Base-by-base conservation (phyloP, 2,329 filamentous ascomycete species). In the Dactylellina cionopaga region DNA sequence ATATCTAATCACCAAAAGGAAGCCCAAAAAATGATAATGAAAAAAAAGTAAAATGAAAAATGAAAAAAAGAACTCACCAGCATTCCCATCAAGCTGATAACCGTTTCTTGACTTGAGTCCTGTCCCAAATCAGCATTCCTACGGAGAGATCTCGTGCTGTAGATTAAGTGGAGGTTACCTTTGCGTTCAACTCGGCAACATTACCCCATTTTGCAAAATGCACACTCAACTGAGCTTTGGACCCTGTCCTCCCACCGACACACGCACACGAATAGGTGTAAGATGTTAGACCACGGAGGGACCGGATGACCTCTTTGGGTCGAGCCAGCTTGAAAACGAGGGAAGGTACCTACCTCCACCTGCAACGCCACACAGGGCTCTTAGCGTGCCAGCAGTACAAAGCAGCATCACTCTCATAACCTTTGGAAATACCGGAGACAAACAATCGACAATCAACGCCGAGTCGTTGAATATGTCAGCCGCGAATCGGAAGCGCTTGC, bases 101-200 rank as follows among this genome's bases (percentile, higher is more conserved):
- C 88, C 0, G 94, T 98, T 81, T 98, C 95, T 81, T 98, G 95
- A 75, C 91, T 96, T 10, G 92, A 92, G 79, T 98, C 94, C 85
- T 96, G 68, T 46, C 56, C 62, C 46, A 52, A 56, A 74, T 62
- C 49, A 58, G 56, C 54, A 68, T 52, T 22, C 35, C 19, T 46
- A 5, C 46, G 46, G 29, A 58, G 59, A 66, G 54, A 73, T 60
- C 44, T 41, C 37, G 31, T 47, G 15, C 52, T 39, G 46, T 39
- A 60, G 22, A 33, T 35, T 43, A 37, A 31, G 66, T 64, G 58
- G 66, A 71, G 89, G 78, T 80, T 54, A 74, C 71, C 60, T 75
- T 75, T 52, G 94, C 93, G 81, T 97, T 98, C 64, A 99, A 84
- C 80, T 98, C 94, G 1, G 92, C 94, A 44, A 98, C 82, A 79